Base-by-base conservation (phyloP, 2,329 filamentous ascomycete species). In the Fusarium lateritium region DNA sequence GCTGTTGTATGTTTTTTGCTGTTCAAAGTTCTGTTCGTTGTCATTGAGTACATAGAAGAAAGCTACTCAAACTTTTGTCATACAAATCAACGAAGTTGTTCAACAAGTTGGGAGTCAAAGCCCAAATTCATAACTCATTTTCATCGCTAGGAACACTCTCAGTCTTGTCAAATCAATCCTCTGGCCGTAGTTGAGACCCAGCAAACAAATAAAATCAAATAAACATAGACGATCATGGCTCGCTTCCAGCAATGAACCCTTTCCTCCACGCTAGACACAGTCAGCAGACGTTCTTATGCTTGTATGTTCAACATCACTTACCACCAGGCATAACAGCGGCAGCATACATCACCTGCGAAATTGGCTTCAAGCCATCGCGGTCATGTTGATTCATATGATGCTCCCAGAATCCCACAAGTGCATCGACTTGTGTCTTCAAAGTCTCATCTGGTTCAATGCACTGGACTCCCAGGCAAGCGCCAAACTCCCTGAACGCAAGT, bases 261-360 rank as follows among this genome's bases (percentile, higher is more conserved):
- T 14, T 50, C 17, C 56, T 56, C 21, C 65, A 67, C 24, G 61
- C 56, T 65, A 7, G 10, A 34, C 2, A 36, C 9, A 5, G 21
- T 36, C 6, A 52, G 31, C 26, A 22, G 15, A 5, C 5, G 14
- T 2, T 11, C 19, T 11, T 17, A 33, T 1, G 24, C 2, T 1
- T 10, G 19, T 3, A 2, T 15, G 5, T 11, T 21, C 21, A 28
- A 15, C 14, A 3, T 24, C 21, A 79, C 84, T 83, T 69, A 88
- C 86, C 84, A 69, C 86, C 86, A 6, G 85, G 84, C 50, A 86
- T 81, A 67, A 88, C 68, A 34, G 85, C 85, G 6, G 85, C 79
- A 15, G 86, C 84, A 77, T 86, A 88, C 86, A 89, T 89, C 39
- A 85, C 85, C 22, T 81, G 75, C 6, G 85, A 87, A 40, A 89